A percentile compares a stretch with the other conserved stretches of the same genome.
Conservation (phyloP, 2,329 filamentous ascomycete species). For the Bipolaris zeicola region DNA sequence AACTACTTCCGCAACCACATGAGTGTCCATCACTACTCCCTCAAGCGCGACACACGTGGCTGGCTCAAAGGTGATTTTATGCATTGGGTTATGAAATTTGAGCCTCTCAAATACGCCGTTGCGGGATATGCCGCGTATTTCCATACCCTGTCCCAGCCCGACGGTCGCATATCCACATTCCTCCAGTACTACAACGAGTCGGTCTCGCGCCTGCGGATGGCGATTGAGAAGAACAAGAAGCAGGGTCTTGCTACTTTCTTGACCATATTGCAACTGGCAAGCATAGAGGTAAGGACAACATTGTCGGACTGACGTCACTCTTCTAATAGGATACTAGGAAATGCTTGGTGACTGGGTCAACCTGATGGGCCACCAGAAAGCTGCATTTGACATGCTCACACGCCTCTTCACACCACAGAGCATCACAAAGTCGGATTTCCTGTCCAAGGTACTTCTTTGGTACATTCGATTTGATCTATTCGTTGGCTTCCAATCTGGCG, state of each 20-base stretch:
- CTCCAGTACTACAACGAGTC: slow-evolving; percentile 90
- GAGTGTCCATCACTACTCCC: slow-evolving; percentile 80
- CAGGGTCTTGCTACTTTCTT: slow-evolving; percentile 76
- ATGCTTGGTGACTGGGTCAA: slow-evolving; percentile 96
- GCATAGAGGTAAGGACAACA: slow-evolving; percentile 74
- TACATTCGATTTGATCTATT: slow-evolving; percentile 88
- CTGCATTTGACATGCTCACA: slow-evolving; percentile 80
- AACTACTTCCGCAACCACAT: slow-evolving; percentile 79
- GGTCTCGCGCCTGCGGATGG: slow-evolving; percentile 74
- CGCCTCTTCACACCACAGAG: slow-evolving; percentile 78
- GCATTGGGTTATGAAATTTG: slow-evolving; percentile 73
- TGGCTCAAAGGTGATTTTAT: slow-evolving; percentile 77
- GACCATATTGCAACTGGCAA: slow-evolving; percentile 88
- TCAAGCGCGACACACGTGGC: slow-evolving; percentile 70
- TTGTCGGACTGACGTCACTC: not conserved
- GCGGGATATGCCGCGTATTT: slow-evolving; percentile 91
- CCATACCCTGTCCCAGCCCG: slow-evolving; percentile 70
- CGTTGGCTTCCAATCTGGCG: slow-evolving; percentile 80
- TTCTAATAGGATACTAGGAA: slow-evolving; percentile 63
- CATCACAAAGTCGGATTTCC: slow-evolving; percentile 71
- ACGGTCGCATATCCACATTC: slow-evolving; percentile 79
- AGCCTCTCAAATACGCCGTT: slow-evolving; percentile 83
- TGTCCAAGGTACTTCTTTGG: slow-evolving; percentile 81
- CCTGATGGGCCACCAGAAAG: slow-evolving; percentile 88
- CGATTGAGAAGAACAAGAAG: slow-evolving; percentile 71